These are phyloP conservation scores for Ilex paraguariensis DNA, from an alignment of 305 asterid species.

Conservation along the genomic window DNA sequence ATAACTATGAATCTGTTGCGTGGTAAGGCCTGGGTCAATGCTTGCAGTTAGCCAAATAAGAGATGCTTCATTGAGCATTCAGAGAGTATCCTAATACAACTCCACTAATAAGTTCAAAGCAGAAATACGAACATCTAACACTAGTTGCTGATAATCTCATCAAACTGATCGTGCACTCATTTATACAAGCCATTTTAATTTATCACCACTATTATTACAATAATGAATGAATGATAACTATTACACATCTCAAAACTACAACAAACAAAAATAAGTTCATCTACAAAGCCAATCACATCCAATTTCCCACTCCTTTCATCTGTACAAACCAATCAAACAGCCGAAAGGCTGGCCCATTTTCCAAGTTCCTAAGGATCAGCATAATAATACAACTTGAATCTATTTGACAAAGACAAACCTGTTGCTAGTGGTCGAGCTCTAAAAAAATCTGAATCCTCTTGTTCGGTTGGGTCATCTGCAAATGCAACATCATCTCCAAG, in stretches of 20 bases:
- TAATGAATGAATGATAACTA: neutral
- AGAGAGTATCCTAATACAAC: too few relatives aligned
- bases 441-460: constrained; percentile 51
- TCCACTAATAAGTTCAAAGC: too few relatives aligned
- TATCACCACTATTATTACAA: neutral
- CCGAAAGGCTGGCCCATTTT: constrained; percentile 93
- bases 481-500: constrained; percentile 82
- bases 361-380: constrained; percentile 92
- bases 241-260: neutral
- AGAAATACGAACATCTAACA: too few relatives aligned
- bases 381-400: constrained; percentile 76
- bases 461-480: constrained; percentile 76
- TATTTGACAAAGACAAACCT: constrained; percentile 72
- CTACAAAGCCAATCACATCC: neutral
- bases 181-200: neutral
- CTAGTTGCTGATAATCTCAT: too few relatives aligned
- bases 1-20: too few relatives aligned
- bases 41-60: too few relatives aligned
- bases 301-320: neutral
- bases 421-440: constrained; percentile 55
- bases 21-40: too few relatives aligned
- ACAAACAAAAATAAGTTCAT: neutral
- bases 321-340: constrained; percentile 36
- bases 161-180: too few relatives aligned
- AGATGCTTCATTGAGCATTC: too few relatives aligned